Conservation (phyloP, 192 early-diverging fungal genomes). For the Rhizophagus clarus region DNA sequence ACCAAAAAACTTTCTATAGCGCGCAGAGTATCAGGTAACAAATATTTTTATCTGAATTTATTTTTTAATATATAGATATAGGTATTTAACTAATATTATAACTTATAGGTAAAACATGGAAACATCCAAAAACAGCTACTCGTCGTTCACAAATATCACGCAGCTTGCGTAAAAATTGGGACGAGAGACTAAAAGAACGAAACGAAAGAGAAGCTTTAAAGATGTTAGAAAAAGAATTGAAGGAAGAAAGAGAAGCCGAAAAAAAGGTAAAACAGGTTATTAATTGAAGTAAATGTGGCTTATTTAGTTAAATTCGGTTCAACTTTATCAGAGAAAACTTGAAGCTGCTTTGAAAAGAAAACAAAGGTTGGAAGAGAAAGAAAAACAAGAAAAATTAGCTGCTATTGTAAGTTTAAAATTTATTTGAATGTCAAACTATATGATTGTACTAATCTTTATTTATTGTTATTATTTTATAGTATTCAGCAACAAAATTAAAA, state of each 20-base stretch:
- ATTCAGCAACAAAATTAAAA: slow-evolving; percentile 30
- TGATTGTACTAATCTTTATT: not conserved
- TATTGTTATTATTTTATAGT: not conserved
- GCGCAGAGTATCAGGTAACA: slow-evolving; percentile 8
- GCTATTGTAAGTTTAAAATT: slow-evolving; percentile 27
- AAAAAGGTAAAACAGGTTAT: not conserved
- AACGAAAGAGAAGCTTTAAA: slow-evolving; percentile 44
- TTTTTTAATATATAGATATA: not conserved
- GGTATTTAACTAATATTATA: not conserved
- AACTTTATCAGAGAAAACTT: slow-evolving; percentile 38
- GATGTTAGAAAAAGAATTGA: slow-evolving; percentile 30
- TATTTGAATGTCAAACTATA: not conserved
- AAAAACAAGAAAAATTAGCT: slow-evolving; percentile 40
- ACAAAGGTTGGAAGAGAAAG: slow-evolving; percentile 47
- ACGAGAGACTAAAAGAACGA: slow-evolving; percentile 41
- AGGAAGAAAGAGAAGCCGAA: not conserved
- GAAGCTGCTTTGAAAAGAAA: slow-evolving; percentile 44
- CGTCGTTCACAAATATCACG: slow-evolving; percentile 43
- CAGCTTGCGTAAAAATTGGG: slow-evolving; percentile 40
- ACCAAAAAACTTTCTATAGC: not conserved
- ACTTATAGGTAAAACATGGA: slow-evolving; percentile 44
- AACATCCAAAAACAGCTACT: slow-evolving; percentile 43
- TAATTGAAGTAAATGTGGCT: not conserved
- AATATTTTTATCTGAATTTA: not conserved
- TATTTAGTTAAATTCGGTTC: not conserved